phyloP scores from a whole-genome alignment of 192 early-diverging fungal genomes.

The Geosiphon pyriformis region DNA sequence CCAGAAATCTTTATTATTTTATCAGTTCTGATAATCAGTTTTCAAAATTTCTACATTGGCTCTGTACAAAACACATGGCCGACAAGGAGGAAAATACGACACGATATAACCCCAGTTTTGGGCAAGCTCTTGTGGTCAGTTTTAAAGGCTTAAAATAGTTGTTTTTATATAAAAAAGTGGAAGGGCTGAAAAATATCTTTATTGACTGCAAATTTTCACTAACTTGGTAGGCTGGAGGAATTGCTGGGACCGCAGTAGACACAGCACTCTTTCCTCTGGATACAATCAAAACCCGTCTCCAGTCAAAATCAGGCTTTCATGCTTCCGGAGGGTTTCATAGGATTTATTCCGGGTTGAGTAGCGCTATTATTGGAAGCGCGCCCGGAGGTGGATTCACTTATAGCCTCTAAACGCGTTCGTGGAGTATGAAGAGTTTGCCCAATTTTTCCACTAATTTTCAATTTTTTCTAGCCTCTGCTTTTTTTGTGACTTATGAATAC shows the following conservation, averaged over 20 bases:
- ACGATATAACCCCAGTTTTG: not conserved
- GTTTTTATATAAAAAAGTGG: not conserved
- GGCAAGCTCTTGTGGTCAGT: not conserved
- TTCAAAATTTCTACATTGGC: too few species aligned
- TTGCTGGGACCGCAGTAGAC: slow-evolving; percentile 92
- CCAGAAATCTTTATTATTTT: too few species aligned
- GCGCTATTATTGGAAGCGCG: slow-evolving; percentile 89
- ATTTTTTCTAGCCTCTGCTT: slow-evolving; percentile 57
- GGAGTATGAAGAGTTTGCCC: too few species aligned
- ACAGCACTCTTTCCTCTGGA: slow-evolving; percentile 92
- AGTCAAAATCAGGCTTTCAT: slow-evolving; percentile 77
- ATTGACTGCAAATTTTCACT: too few species aligned
- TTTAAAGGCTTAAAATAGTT: not conserved
- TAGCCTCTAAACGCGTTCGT: not conserved
- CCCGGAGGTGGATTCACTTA: slow-evolving; percentile 55
- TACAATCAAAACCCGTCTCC: slow-evolving; percentile 94
- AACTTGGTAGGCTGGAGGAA: slow-evolving; percentile 66
- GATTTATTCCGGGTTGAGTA: slow-evolving; percentile 85
- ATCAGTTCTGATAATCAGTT: too few species aligned
- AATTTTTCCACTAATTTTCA: not conserved
- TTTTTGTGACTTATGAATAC: slow-evolving; percentile 91
- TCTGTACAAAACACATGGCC: too few species aligned
- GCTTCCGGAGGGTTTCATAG: slow-evolving; percentile 84
- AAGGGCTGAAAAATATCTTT: not conserved
- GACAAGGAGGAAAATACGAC: too few species aligned